A percentile compares a stretch with the other conserved stretches of the same genome.
Evolutionary conservation across 176 grass and related monocot genomes (phyloP).

Genomic region (Carex cristatella): DNA sequence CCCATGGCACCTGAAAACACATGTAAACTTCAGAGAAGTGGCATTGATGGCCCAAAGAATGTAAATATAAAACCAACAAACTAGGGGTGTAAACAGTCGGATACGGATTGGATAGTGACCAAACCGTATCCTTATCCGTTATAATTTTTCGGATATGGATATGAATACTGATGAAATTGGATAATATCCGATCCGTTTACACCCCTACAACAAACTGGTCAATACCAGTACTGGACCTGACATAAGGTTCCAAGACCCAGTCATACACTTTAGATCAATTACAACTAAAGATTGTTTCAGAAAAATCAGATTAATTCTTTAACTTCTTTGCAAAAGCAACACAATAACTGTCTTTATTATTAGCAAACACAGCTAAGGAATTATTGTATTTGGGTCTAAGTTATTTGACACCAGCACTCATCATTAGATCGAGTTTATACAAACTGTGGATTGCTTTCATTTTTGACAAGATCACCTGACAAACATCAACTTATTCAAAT

Average conservation of each 20-base stretch:
- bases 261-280: constrained; percentile 3
- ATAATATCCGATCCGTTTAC: no score
- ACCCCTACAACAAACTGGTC: background rate
- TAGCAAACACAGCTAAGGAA: background rate
- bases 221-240: background rate
- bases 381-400: background rate
- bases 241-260: background rate
- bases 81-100: background rate
- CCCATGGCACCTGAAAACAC: constrained; percentile 73
- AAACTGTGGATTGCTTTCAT: background rate
- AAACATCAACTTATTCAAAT: background rate
- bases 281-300: background rate
- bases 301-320: background rate
- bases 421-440: background rate
- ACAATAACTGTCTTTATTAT: background rate
- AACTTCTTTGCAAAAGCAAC: background rate
- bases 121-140: no score
- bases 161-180: no score
- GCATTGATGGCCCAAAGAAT: background rate
- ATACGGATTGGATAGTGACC: no score
- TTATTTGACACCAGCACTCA: background rate
- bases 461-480: background rate
- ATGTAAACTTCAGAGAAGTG: background rate
- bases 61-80: constrained; percentile 14
- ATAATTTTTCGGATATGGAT: no score